Evolutionary conservation across 1,139 yeast genomes (phyloP), one percentile per base, ranked within the genome.

Genomic region (Debaryomyces psychrophilus): DNA sequence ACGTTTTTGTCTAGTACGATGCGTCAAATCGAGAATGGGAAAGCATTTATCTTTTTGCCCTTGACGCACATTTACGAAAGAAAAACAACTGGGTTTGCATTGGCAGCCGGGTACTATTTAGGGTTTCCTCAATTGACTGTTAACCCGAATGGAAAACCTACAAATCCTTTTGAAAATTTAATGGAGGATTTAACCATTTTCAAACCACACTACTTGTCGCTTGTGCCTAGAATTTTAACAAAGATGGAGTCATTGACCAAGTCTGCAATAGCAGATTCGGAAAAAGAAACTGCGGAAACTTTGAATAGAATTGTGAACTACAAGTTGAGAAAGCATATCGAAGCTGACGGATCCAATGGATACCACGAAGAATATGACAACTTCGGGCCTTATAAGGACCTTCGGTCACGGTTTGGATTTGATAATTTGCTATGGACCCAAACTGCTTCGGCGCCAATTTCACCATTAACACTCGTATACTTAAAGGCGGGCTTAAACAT

Each of bases 41-140:
- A 44, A 20, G 46, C 54, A 27, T 63, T 60, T 57, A 55, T 79
- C 48, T 81, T 82, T 61, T 71, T 85, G 46, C 90, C 90, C 0
- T 68, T 83, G 57, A 90, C 92, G 1, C 92, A 86, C 61, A 85
- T 86, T 49, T 85, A 79, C 59, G 88, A 85, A 51, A 60, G 78
- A 48, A 64, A 64, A 62, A 60, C 62, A 23, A 46, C 68, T 28
- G 50, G 58, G 12, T 56, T 54, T 40, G 62, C 62, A 7, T 48
- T 66, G 14, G 55, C 67, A 31, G 38, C 53, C 34, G 76, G 73
- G 22, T 54, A 62, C 14, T 61, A 69, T 8, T 54, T 76, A 33
- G 77, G 77, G 4, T 69, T 74, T 59, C 79, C 81, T 2, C 74
- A 67, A 47, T 29, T 38, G 18, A 59, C 65, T 8, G 61, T 69